These are phyloP conservation scores for Metarhizium humberi DNA, from an alignment of 2,329 filamentous ascomycete genomes.

Conservation along the genomic window DNA sequence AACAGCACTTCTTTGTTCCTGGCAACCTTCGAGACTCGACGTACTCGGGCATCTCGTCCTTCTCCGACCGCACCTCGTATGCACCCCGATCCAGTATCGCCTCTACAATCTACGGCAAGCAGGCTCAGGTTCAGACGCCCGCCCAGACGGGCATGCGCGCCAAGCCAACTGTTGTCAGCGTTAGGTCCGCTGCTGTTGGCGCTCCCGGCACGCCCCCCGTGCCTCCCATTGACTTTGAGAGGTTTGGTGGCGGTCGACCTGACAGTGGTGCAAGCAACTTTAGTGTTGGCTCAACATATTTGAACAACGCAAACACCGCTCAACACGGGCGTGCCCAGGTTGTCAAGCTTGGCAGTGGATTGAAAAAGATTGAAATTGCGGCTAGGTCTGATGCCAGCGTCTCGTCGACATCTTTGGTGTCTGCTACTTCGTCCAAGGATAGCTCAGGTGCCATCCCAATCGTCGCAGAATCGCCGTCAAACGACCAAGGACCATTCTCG, in stretches of 20 bases:
- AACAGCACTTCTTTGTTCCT: conserved; percentile 90
- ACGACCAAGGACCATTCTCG: conserved; percentile 50
- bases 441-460: conserved; percentile 35
- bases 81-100: conserved; percentile 67
- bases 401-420: conserved; percentile 13
- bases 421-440: conserved; percentile 4
- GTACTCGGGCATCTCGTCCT: conserved; percentile 67
- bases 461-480: conserved; percentile 37
- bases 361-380: conserved; percentile 35
- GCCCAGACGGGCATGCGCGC: conserved; percentile 81
- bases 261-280: conserved; percentile 51
- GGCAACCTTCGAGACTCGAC: conserved; percentile 85
- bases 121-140: conserved; percentile 72
- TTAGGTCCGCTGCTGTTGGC: conserved; percentile 58
- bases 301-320: conserved; percentile 55
- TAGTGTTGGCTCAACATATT: conserved; percentile 58
- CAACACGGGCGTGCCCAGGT: conserved; percentile 49
- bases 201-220: conserved; percentile 58
- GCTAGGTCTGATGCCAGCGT: conserved; percentile 27
- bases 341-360: conserved; percentile 44
- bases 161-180: conserved; percentile 87
- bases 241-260: conserved; percentile 39
- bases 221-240: conserved; percentile 58
- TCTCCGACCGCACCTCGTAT: conserved; percentile 52
- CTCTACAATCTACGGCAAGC: conserved; percentile 89